A percentile compares a stretch with the other conserved stretches of the same genome.
These are phyloP conservation scores for Dimargaris cristalligena DNA, from an alignment of 192 early-diverging fungal genomes.

Conservation along the genomic window DNA sequence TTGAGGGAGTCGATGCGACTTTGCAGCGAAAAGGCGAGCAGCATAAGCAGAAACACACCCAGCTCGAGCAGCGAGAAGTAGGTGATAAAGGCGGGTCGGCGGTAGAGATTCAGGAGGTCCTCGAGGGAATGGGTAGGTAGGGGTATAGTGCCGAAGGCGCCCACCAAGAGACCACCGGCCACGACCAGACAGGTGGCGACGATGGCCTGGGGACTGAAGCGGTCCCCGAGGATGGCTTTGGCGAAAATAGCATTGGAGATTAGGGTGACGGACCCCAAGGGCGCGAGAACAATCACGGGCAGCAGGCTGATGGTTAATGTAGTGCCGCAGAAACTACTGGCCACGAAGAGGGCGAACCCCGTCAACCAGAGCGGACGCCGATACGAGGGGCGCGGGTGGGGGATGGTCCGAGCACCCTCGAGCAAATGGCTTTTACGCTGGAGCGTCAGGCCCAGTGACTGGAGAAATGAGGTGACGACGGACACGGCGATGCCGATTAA, in stretches of 20 bases:
- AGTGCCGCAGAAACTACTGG: constrained; percentile 13
- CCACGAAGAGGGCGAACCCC: constrained; percentile 8
- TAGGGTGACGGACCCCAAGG: constrained; percentile 51
- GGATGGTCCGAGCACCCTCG: not conserved
- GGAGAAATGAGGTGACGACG: constrained; percentile 10
- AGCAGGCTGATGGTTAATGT: constrained; percentile 57
- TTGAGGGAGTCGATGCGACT: not conserved
- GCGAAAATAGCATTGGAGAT: constrained; percentile 69
- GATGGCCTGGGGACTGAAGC: constrained; percentile 39
- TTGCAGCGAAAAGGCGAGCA: not conserved
- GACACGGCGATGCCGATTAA: constrained; percentile 7
- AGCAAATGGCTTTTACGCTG: constrained; percentile 10
- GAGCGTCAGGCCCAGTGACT: constrained; percentile 10
- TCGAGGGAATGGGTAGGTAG: constrained; percentile 50
- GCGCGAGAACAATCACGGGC: constrained; percentile 60
- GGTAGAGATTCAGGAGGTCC: constrained; percentile 47
- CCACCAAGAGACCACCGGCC: constrained; percentile 44
- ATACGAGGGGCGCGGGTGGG: constrained; percentile 1
- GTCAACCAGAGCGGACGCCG: constrained; percentile 9
- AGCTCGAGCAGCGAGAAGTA: constrained; percentile 39
- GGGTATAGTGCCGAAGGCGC: constrained; percentile 55
- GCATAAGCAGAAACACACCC: not conserved
- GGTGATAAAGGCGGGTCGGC: constrained; percentile 43
- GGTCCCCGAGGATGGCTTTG: constrained; percentile 39
- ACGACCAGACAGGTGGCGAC: constrained; percentile 50